Evolutionary conservation across 2,329 filamentous ascomycete genomes (phyloP).

Genomic region (Phoma sp.): DNA sequence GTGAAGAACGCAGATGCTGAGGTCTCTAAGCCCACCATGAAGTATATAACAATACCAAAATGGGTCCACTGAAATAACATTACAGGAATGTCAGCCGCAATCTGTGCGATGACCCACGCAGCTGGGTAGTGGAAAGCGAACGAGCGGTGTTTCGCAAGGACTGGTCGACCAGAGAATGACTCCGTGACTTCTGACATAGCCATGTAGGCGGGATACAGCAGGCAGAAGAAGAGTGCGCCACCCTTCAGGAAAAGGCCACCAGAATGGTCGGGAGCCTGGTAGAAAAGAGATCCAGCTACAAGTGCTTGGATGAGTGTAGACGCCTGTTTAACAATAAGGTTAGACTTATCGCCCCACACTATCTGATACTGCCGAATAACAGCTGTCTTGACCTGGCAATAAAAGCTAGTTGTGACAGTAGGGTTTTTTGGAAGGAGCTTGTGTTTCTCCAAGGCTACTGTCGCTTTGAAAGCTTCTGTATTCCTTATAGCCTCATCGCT

Average conservation of each 20-base stretch:
- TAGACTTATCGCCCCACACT: slow-evolving; percentile 67
- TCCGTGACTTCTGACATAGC: slow-evolving; percentile 69
- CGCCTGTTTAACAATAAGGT: slow-evolving; percentile 67
- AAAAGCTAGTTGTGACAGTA: slow-evolving; percentile 52
- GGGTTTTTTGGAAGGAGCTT: slow-evolving; percentile 48
- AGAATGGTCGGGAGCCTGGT: slow-evolving; percentile 64
- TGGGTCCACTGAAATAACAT: too few species aligned
- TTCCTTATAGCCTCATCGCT: too few species aligned
- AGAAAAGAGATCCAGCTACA: slow-evolving; percentile 71
- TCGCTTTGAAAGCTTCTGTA: too few species aligned
- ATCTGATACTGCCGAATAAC: slow-evolving; percentile 70
- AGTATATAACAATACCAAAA: slow-evolving; percentile 60
- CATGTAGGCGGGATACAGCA: slow-evolving; percentile 67
- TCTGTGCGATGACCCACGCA: slow-evolving; percentile 75
- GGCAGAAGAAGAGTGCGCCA: slow-evolving; percentile 68
- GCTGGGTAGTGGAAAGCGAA: slow-evolving; percentile 88
- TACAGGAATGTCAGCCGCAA: slow-evolving; percentile 58
- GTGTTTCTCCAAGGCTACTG: slow-evolving; percentile 5
- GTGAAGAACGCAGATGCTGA: slow-evolving; percentile 79
- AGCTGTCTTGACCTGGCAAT: slow-evolving; percentile 33
- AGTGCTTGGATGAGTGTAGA: slow-evolving; percentile 65
- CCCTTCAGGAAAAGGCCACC: slow-evolving; percentile 68
- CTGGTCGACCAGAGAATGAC: slow-evolving; percentile 68
- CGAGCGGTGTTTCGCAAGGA: slow-evolving; percentile 82
- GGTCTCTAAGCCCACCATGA: slow-evolving; percentile 77